phyloP scores from a whole-genome alignment of 441 rosid genomes.

The Isatis lusitanica region DNA sequence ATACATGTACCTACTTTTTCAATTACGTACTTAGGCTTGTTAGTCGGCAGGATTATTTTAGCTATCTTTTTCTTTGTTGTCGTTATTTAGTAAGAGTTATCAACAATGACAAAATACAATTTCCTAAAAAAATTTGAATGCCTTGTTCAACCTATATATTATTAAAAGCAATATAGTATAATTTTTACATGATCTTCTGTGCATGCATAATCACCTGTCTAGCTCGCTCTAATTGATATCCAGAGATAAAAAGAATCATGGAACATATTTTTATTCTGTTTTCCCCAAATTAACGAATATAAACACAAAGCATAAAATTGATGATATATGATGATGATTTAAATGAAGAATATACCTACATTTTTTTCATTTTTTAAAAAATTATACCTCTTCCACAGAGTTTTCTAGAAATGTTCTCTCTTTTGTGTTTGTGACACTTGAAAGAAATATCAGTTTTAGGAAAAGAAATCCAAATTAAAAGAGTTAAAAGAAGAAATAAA shows the following conservation, averaged over 20 bases:
- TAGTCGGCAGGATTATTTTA: slow-evolving; percentile 10
- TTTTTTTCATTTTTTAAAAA: not conserved
- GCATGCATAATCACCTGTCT: not conserved
- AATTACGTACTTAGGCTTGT: not conserved
- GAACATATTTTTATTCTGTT: not conserved
- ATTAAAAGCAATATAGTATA: too few relatives aligned
- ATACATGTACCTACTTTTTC: not conserved
- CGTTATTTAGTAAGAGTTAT: slow-evolving; percentile 3
- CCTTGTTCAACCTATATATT: not conserved
- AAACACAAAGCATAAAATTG: not conserved
- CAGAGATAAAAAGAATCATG: not conserved
- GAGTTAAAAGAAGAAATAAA: not conserved
- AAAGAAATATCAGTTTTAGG: slow-evolving; percentile 3
- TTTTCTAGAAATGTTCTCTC: not conserved
- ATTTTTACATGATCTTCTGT: not conserved
- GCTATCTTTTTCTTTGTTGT: not conserved
- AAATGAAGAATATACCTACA: slow-evolving; percentile 17
- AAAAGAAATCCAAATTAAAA: not conserved
- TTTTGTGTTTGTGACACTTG: slow-evolving; percentile 32
- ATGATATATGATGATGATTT: not conserved
- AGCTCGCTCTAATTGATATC: not conserved
- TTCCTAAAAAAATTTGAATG: not conserved
- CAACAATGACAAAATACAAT: slow-evolving; percentile 7
- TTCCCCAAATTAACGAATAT: not conserved
- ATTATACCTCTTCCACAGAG: not conserved